These are phyloP conservation scores for Candida hispaniensis DNA, from an alignment of 805 yeast species.

Conservation along the genomic window DNA sequence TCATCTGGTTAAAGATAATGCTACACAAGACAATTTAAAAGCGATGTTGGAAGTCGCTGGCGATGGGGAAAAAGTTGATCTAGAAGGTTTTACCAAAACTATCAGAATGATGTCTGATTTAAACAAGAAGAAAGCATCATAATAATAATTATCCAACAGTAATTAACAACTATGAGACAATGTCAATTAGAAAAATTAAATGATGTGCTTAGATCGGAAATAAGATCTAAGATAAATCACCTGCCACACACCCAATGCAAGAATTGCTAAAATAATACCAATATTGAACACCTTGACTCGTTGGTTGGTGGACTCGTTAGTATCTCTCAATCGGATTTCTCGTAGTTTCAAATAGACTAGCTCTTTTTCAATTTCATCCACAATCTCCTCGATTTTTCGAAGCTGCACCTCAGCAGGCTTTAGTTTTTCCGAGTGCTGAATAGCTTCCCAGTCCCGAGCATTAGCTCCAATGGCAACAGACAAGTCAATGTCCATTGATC, in stretches of 20 bases:
- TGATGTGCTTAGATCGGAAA: constrained; percentile 45
- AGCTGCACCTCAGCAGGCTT: constrained; percentile 87
- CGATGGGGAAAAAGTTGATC: constrained; percentile 17
- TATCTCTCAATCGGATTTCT: constrained; percentile 89
- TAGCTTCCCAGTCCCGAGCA: constrained; percentile 95
- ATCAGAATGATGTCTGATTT: too few species aligned
- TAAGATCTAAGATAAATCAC: constrained; percentile 82
- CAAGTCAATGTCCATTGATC: constrained; percentile 66
- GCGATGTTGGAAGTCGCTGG: constrained; percentile 27
- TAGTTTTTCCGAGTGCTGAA: constrained; percentile 86
- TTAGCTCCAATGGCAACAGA: constrained; percentile 93
- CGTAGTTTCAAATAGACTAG: constrained; percentile 74
- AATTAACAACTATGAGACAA: too few species aligned
- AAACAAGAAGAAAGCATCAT: too few species aligned
- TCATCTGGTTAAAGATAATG: constrained; percentile 23
- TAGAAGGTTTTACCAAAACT: constrained; percentile 23
- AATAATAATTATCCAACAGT: too few species aligned
- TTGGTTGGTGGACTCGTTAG: constrained; percentile 90
- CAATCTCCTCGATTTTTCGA: constrained; percentile 74
- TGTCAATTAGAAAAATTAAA: too few species aligned
- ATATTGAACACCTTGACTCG: constrained; percentile 84
- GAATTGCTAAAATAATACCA: constrained; percentile 52
- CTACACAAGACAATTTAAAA: constrained; percentile 24
- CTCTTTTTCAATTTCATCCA: constrained; percentile 70
- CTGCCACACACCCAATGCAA: constrained; percentile 87